Conservation (phyloP, 2,329 filamentous ascomycete species). For the Aspergillus felis region DNA sequence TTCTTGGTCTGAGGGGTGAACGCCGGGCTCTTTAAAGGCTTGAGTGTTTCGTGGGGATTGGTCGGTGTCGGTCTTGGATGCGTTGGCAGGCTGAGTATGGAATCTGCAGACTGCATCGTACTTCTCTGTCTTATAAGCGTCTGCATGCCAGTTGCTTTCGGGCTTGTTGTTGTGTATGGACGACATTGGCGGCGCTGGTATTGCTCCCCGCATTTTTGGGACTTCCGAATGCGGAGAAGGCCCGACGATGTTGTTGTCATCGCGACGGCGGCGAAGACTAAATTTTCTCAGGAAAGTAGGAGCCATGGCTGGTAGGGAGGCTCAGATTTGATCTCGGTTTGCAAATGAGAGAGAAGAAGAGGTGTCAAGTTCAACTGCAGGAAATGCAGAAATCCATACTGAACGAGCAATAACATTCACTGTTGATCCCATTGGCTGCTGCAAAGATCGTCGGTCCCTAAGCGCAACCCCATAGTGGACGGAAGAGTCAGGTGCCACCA, state of each 20-base stretch:
- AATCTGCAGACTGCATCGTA: background rate
- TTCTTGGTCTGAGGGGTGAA: constrained; percentile 4
- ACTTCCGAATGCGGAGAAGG: background rate
- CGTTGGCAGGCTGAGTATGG: background rate
- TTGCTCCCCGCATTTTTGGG: background rate
- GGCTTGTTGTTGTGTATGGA: background rate
- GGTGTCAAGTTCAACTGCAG: background rate
- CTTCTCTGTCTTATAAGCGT: background rate
- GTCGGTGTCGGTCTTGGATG: background rate
- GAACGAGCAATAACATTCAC: background rate
- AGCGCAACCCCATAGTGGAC: background rate
- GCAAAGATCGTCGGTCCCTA: background rate
- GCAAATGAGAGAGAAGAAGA: background rate
- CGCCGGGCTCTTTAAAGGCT: background rate
- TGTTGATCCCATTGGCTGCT: background rate
- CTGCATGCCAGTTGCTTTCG: background rate
- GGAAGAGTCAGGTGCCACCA: background rate
- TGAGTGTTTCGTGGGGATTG: background rate
- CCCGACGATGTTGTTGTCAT: background rate
- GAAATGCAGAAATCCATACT: background rate
- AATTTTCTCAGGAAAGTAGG: background rate
- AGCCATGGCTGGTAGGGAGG: background rate
- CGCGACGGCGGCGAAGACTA: background rate
- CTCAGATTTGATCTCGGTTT: background rate
- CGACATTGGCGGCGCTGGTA: background rate